Conservation (phyloP, 2,329 filamentous ascomycete species). For the Claviceps pusilla region DNA sequence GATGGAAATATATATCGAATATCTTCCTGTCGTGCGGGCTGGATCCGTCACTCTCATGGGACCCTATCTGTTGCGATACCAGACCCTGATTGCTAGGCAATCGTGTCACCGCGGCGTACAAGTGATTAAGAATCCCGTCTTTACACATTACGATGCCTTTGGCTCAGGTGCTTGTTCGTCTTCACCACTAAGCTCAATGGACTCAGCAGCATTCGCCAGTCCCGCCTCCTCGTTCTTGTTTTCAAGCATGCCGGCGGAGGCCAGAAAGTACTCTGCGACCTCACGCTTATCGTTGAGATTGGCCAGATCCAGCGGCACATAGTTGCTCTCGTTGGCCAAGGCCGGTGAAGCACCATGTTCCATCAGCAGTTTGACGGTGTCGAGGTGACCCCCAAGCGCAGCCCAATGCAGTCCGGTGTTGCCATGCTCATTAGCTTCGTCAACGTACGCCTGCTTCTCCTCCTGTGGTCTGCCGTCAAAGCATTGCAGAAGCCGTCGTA, state of each 20-base stretch:
- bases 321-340: constrained; percentile 68
- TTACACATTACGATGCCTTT: constrained; percentile 1
- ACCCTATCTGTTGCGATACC: background rate
- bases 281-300: constrained; percentile 53
- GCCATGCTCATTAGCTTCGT: constrained; percentile 61
- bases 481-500: constrained; percentile 27
- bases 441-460: constrained; percentile 40
- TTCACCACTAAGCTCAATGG: constrained; percentile 22
- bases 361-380: constrained; percentile 62
- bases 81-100: background rate
- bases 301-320: constrained; percentile 63
- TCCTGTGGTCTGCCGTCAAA: constrained; percentile 25
- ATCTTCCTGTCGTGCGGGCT: constrained; percentile 1
- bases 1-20: background rate
- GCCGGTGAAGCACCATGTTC: constrained; percentile 63
- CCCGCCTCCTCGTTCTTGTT: constrained; percentile 30
- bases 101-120: background rate
- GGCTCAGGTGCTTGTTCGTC: constrained; percentile 13
- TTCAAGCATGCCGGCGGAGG: constrained; percentile 33
- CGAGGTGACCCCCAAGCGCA: constrained; percentile 72
- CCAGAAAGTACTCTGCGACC: constrained; percentile 46
- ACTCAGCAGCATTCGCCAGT: constrained; percentile 23
- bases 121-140: background rate
- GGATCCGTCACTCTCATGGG: background rate
- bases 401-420: constrained; percentile 95